These are phyloP conservation scores for Bipolaris zeicola DNA, from an alignment of 2,329 filamentous ascomycete species.

Conservation along the genomic window DNA sequence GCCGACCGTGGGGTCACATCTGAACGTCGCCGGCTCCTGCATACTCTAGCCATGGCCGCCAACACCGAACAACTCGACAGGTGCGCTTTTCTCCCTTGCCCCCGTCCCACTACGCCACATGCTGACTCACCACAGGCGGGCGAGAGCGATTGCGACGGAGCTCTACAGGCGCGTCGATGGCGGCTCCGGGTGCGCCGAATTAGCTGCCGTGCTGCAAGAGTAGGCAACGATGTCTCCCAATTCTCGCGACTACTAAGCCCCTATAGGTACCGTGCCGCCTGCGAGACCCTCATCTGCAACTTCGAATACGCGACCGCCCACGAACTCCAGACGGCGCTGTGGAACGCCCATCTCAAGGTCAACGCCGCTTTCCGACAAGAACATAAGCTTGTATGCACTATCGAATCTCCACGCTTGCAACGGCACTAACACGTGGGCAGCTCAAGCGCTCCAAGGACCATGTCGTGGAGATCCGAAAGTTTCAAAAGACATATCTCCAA, in stretches of 20 bases:
- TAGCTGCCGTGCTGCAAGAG: constrained; percentile 52
- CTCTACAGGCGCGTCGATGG: constrained; percentile 57
- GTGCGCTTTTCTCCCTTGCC: constrained; percentile 45
- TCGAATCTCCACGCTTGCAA: neutral
- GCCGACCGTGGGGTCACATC: constrained; percentile 58
- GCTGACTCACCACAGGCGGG: constrained; percentile 46
- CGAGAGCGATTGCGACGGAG: constrained; percentile 56
- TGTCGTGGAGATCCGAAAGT: constrained; percentile 71
- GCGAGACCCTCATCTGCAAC: constrained; percentile 74
- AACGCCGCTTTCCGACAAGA: constrained; percentile 78
- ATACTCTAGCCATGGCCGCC: constrained; percentile 51
- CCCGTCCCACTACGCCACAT: neutral
- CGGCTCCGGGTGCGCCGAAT: constrained; percentile 57
- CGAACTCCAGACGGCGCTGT: constrained; percentile 73
- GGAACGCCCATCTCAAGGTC: constrained; percentile 77
- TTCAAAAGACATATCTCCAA: constrained; percentile 78
- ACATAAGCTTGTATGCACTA: constrained; percentile 27
- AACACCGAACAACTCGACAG: constrained; percentile 58
- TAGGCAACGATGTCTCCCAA: constrained; percentile 21
- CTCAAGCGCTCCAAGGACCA: constrained; percentile 59
- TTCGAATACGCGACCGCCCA: constrained; percentile 67
- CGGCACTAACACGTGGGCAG: constrained; percentile 32
- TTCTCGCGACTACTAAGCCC: constrained; percentile 23
- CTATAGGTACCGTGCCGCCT: constrained; percentile 70
- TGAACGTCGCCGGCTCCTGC: constrained; percentile 35